phyloP scores from a whole-genome alignment of 805 yeast genomes.

The Pichia nanzhaoensis region DNA sequence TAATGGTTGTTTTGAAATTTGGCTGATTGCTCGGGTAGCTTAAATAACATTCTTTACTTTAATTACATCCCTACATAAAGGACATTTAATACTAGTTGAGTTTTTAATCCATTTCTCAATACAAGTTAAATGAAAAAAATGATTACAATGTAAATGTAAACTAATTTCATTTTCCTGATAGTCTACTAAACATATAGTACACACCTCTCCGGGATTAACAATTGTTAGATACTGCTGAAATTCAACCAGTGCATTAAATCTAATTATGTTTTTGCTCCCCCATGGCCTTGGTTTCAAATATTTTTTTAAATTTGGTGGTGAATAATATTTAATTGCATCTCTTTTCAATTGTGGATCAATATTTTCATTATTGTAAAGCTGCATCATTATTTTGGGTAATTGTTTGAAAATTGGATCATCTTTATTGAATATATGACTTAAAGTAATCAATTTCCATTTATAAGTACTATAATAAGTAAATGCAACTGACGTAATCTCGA shows the following conservation, averaged over 20 bases:
- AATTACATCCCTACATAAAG: slow-evolving; percentile 41
- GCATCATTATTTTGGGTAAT: neutral
- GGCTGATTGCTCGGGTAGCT: slow-evolving; percentile 8
- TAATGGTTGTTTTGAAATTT: no score
- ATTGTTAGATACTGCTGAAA: neutral
- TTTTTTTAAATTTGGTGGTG: neutral
- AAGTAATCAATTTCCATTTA: slow-evolving; percentile 1
- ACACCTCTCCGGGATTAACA: slow-evolving; percentile 28
- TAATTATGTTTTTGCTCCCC: neutral
- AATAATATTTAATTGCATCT: neutral
- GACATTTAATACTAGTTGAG: slow-evolving; percentile 45
- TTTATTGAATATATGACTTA: neutral
- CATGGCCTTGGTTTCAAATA: slow-evolving; percentile 2
- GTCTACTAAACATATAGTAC: slow-evolving; percentile 48
- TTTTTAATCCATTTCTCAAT: slow-evolving; percentile 49
- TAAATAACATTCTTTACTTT: neutral
- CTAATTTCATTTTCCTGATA: slow-evolving; percentile 42
- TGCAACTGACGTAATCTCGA: slow-evolving; percentile 5
- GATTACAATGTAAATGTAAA: slow-evolving; percentile 43
- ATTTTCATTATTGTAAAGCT: no score
- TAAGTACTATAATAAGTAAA: neutral
- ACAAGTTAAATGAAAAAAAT: slow-evolving; percentile 48
- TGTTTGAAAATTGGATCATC: slow-evolving; percentile 3
- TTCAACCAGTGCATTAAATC: neutral
- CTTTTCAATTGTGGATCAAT: no score